phyloP scores from a whole-genome alignment of 148 eudicot genomes.

The Euryodendron excelsum region DNA sequence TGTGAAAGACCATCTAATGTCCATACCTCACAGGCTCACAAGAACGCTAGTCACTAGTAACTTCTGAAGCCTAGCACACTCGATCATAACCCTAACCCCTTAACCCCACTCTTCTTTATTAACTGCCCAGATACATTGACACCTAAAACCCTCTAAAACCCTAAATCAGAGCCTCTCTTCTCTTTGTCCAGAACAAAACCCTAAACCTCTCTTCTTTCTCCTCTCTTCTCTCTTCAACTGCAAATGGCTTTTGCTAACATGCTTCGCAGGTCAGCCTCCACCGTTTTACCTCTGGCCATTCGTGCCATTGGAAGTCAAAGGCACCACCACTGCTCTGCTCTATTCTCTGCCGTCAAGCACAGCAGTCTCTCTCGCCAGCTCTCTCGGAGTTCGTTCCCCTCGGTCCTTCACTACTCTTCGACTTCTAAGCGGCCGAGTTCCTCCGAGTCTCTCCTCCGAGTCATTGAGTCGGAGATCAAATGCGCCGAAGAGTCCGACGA shows the following conservation, averaged over 20 bases:
- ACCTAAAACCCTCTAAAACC: conserved; percentile 22
- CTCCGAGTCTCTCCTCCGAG: conserved; percentile 45
- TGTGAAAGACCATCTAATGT: too few species aligned
- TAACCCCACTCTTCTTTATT: too few species aligned
- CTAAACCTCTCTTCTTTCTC: too few species aligned
- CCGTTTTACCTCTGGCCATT: conserved; percentile 40
- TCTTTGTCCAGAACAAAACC: too few species aligned
- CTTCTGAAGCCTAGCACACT: too few species aligned
- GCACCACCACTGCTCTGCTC: conserved; percentile 29
- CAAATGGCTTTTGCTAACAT: conserved; percentile 53
- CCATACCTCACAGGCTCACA: too few species aligned
- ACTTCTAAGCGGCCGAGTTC: conserved; percentile 13
- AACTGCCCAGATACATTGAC: too few species aligned
- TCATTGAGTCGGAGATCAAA: conserved; percentile 51
- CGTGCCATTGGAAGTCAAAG: conserved; percentile 41
- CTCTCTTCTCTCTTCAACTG: conserved; percentile 12
- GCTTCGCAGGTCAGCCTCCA: conserved; percentile 48
- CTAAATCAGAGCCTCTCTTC: too few species aligned
- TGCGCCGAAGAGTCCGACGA: conserved; percentile 53
- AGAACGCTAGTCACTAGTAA: too few species aligned
- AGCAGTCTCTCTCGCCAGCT: conserved; percentile 18
- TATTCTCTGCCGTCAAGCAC: conserved; percentile 36
- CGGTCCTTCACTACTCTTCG: conserved; percentile 26
- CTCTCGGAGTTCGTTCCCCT: conserved; percentile 29
- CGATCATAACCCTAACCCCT: too few species aligned